Base-by-base conservation (phyloP, 257 asterid species). In the Nicotiana sylvestris region DNA sequence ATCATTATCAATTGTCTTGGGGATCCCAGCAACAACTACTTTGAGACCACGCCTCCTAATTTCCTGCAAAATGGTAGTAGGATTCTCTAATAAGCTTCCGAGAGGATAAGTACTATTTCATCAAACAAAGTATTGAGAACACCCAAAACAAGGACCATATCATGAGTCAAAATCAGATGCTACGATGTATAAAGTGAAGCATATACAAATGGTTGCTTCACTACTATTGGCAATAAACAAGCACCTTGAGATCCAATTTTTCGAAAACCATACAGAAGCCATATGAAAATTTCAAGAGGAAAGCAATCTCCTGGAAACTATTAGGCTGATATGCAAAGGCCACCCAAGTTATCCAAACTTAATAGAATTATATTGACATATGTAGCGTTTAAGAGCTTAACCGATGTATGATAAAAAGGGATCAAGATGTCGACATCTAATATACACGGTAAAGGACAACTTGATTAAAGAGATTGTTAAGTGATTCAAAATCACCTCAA, bases 1-100 rank as follows among this genome's bases (percentile, higher is more conserved):
- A 88, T 93, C 99, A 87, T 95, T 95, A 87, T 95, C 99, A 85
- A 95, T 95, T 81, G 99, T 95, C 90, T 95, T 95, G 81, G 99
- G 99, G 79, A 95, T 89, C 66, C 99, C 98, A 85, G 93, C 97
- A 85, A 95, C 97, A 67, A 85, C 87, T 85, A 93, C 98, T 87
- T 91, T 91, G 58, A 95, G 94, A 83, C 97, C 97, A 58, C 99
- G 99, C 77, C 79, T 89, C 83, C 98, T 91, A 78, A 95, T 83
- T 91, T 95, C 99, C 99, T 95, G 92, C 88, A 83, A 13, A 85
- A 84, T 60, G 66, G 78, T 60, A 85, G 82, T 66, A 77, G 30
- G 58, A 81, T 53, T 53, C 67, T 33, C 58, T n/a, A 53, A 27
- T 55, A 37, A 16, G 70, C 37, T 49, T 74, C 43, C n/a, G 43